Conservation (phyloP, 495 filamentous ascomycete species). For the Neurospora hispaniola region DNA sequence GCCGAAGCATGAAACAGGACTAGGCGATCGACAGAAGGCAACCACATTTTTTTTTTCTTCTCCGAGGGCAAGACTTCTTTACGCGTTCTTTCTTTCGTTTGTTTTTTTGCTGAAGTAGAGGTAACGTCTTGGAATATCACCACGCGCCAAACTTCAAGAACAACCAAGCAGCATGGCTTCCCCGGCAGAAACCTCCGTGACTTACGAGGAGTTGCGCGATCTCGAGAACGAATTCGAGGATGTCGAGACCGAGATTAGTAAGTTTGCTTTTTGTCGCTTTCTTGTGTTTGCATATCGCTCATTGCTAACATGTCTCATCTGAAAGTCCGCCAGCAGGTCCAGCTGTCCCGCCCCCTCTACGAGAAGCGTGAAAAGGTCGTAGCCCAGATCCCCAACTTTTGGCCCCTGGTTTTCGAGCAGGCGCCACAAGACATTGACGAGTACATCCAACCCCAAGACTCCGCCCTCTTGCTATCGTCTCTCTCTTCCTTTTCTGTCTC, state of each 20-base stretch:
- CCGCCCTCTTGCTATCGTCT: slow-evolving; percentile 48
- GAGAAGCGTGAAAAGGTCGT: slow-evolving; percentile 58
- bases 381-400: slow-evolving; percentile 68
- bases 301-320: neutral
- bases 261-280: slow-evolving; percentile 16
- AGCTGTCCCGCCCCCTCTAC: slow-evolving; percentile 50
- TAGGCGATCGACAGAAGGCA: neutral
- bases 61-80: neutral
- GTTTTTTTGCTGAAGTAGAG: neutral
- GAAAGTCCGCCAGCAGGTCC: slow-evolving; percentile 47
- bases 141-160: neutral
- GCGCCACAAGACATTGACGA: slow-evolving; percentile 74
- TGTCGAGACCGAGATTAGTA: slow-evolving; percentile 59
- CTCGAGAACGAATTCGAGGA: slow-evolving; percentile 63
- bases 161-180: slow-evolving; percentile 1
- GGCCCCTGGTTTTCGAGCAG: slow-evolving; percentile 77
- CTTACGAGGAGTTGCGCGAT: slow-evolving; percentile 47
- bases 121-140: neutral
- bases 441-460: slow-evolving; percentile 70
- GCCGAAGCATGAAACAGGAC: neutral
- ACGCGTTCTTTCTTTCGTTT: neutral
- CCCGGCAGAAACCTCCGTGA: slow-evolving; percentile 31
- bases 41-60: neutral
- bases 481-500: slow-evolving; percentile 56
- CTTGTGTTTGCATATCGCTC: neutral